These are phyloP conservation scores for Lenzites betulinus DNA, from an alignment of 768 basidiomycete species.

Conservation along the genomic window DNA sequence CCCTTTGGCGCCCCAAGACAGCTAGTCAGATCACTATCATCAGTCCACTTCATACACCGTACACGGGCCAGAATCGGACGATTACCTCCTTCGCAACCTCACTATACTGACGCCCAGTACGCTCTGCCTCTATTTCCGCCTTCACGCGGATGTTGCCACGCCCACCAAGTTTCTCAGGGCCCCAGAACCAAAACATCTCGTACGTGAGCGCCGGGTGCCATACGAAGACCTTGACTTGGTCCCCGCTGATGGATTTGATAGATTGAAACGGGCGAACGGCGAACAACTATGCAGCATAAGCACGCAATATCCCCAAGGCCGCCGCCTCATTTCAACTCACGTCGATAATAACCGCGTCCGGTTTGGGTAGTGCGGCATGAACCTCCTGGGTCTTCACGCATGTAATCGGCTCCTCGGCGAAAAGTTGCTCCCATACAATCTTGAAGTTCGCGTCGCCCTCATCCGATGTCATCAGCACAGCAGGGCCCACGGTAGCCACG, in stretches of 20 bases:
- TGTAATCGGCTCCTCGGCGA: background rate
- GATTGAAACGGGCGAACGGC: background rate
- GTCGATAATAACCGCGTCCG: constrained; percentile 20
- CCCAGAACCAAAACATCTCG: constrained; percentile 5
- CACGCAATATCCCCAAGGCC: background rate
- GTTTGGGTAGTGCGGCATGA: constrained; percentile 4
- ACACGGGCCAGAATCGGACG: too few species aligned
- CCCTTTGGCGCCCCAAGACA: constrained; percentile 1
- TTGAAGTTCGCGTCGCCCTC: constrained; percentile 13
- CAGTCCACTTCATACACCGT: background rate
- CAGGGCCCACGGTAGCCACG: too few species aligned
- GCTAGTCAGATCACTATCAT: background rate
- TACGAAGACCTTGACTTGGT: constrained; percentile 6
- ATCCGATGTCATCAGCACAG: background rate
- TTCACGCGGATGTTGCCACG: constrained; percentile 15
- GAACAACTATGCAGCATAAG: constrained; percentile 10
- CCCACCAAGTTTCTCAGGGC: constrained; percentile 15
- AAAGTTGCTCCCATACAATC: constrained; percentile 10
- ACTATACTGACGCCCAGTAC: background rate
- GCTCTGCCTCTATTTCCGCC: constrained; percentile 7
- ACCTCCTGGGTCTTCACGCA: constrained; percentile 11
- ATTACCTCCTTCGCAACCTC: constrained; percentile 8
- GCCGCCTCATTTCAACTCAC: constrained; percentile 9
- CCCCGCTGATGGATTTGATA: constrained; percentile 9
- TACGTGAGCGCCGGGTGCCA: background rate